These are phyloP conservation scores for Aspergillus pseudotamarii DNA, from an alignment of 2,329 filamentous ascomycete species.

Conservation along the genomic window DNA sequence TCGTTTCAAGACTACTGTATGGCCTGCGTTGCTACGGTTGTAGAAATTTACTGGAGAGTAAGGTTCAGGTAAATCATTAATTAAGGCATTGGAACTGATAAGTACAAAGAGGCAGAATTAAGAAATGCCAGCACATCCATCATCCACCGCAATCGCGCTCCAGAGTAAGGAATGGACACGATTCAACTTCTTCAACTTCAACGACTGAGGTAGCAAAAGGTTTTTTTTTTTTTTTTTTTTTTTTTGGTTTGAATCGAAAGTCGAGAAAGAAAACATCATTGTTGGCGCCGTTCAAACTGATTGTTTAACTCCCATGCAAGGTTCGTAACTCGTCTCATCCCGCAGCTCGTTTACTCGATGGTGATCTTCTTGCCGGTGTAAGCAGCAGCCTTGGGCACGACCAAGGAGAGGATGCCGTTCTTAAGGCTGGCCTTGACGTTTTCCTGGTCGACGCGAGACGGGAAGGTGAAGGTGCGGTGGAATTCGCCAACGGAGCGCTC, in stretches of 20 bases:
- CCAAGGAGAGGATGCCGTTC: conserved; percentile 61
- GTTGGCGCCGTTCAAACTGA: not conserved
- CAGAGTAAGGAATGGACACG: not conserved
- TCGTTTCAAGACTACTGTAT: not conserved
- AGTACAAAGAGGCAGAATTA: conserved; percentile 1
- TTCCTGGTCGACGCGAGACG: conserved; percentile 60
- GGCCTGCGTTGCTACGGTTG: not conserved
- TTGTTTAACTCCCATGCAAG: not conserved
- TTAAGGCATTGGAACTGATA: not conserved
- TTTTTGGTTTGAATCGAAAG: not conserved
- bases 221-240: not conserved
- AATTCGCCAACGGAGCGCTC: conserved; percentile 64
- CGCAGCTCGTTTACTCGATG: conserved; percentile 52
- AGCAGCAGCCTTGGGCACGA: conserved; percentile 58
- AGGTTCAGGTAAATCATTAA: too few species aligned
- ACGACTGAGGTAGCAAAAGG: not conserved
- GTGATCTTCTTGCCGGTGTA: conserved; percentile 55
- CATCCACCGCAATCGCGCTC: not conserved
- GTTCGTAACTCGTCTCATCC: not conserved
- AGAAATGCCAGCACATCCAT: conserved; percentile 7
- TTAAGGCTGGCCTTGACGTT: conserved; percentile 62
- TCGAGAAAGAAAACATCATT: not conserved
- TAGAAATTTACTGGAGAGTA: not conserved
- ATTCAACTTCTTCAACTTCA: not conserved
- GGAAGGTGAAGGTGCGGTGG: conserved; percentile 62